Evolutionary conservation across 2,329 filamentous ascomycete species (phyloP).

Genomic region (Zymoseptoria pseudotritici): DNA sequence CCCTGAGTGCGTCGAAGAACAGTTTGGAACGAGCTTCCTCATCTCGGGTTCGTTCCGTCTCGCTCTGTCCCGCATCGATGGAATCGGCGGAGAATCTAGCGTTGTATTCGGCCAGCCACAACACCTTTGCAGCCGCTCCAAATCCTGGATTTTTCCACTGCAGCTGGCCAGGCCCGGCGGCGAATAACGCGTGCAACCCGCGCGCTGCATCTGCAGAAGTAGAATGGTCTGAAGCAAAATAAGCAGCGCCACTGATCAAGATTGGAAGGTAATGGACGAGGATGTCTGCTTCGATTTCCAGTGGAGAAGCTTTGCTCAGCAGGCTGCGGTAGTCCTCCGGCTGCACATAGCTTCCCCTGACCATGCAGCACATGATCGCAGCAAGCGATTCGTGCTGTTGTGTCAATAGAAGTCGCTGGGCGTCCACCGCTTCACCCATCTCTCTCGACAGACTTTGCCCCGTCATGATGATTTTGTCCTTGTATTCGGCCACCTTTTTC

Average conservation of each 20-base stretch:
- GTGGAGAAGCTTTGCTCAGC: slow-evolving; percentile 57
- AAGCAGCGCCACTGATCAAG: slow-evolving; percentile 66
- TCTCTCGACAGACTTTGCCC: slow-evolving; percentile 59
- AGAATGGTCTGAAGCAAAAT: slow-evolving; percentile 71
- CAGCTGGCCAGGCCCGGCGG: slow-evolving; percentile 57
- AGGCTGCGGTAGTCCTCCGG: slow-evolving; percentile 67
- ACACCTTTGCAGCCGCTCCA: slow-evolving; percentile 68
- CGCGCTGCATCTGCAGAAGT: slow-evolving; percentile 62
- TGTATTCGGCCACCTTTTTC: slow-evolving; percentile 64
- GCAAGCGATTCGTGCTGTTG: slow-evolving; percentile 86
- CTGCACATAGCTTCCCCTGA: slow-evolving; percentile 66
- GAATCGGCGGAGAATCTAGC: slow-evolving; percentile 53
- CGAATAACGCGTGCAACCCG: slow-evolving; percentile 61
- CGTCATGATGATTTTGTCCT: slow-evolving; percentile 67
- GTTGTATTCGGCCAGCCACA: slow-evolving; percentile 92
- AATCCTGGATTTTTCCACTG: slow-evolving; percentile 68
- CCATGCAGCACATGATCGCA: slow-evolving; percentile 68
- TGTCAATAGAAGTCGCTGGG: slow-evolving; percentile 70
- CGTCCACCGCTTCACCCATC: slow-evolving; percentile 68
- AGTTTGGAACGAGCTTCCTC: slow-evolving; percentile 58
- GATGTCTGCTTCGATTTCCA: slow-evolving; percentile 69
- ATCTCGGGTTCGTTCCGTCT: slow-evolving; percentile 55
- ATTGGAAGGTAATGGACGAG: slow-evolving; percentile 76
- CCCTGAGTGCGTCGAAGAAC: slow-evolving; percentile 65
- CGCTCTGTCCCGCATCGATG: slow-evolving; percentile 39